These are phyloP conservation scores for Limnanthes douglasii DNA, from an alignment of 345 rosid genomes.

Conservation along the genomic window DNA sequence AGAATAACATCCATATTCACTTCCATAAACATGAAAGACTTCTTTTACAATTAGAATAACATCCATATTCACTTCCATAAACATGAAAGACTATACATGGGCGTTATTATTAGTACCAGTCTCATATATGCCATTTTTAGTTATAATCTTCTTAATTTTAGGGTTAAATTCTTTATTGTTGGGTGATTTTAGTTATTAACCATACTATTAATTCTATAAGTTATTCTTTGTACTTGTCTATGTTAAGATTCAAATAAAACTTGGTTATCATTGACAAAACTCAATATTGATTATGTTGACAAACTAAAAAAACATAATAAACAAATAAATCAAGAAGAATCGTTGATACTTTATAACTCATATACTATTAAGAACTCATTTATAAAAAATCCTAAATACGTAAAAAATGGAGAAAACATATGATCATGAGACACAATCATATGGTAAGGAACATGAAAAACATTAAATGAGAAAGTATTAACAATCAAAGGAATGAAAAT, in stretches of 20 bases:
- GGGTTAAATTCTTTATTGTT: slow-evolving; percentile 29
- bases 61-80: slow-evolving; percentile 91
- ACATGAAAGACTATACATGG: slow-evolving; percentile 28
- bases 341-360: no score
- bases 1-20: slow-evolving; percentile 89
- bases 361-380: no score
- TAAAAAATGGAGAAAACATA: no score
- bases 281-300: no score
- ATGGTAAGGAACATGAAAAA: no score
- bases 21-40: slow-evolving; percentile 80
- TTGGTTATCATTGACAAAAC: not conserved
- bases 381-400: no score
- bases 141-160: slow-evolving; percentile 16
- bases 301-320: no score
- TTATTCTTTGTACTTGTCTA: slow-evolving; percentile 72
- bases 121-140: slow-evolving; percentile 11
- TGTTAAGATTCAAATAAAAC: slow-evolving; percentile 8
- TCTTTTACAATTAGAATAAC: slow-evolving; percentile 85
- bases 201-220: slow-evolving; percentile 67
- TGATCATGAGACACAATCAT: no score
- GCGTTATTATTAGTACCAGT: slow-evolving; percentile 13
- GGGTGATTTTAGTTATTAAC: slow-evolving; percentile 37
- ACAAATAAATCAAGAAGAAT: no score
- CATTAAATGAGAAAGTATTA: not conserved
- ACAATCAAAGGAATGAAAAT: no score